Percentiles rank a stretch among this genome's conserved stretches.
These are phyloP conservation scores for Bathelium albidoporum DNA, from an alignment of 495 filamentous ascomycete genomes.

Conservation along the genomic window DNA sequence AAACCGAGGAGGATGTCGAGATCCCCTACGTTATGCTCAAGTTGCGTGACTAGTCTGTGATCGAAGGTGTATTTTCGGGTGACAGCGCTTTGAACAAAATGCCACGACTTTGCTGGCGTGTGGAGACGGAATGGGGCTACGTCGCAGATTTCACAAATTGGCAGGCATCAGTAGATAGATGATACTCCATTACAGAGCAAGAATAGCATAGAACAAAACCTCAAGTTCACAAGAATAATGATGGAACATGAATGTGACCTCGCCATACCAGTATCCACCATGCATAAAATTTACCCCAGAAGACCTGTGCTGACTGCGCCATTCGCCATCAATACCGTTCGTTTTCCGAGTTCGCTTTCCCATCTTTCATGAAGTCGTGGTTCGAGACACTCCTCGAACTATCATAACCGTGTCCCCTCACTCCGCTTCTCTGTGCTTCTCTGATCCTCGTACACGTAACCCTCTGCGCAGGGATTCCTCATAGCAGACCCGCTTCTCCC, in stretches of 20 bases:
- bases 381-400: not conserved
- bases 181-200: not conserved
- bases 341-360: not conserved
- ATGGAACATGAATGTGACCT: too few relatives aligned
- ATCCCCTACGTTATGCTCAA: conserved; percentile 94
- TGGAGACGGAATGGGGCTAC: not conserved
- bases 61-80: not conserved
- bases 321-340: not conserved
- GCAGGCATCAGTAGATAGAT: not conserved
- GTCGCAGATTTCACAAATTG: not conserved
- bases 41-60: conserved; percentile 32
- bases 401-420: not conserved
- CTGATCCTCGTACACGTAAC: not conserved
- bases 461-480: not conserved
- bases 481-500: not conserved
- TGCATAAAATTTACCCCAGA: not conserved
- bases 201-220: too few relatives aligned
- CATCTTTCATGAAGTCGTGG: not conserved
- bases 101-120: not conserved
- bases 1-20: conserved; percentile 88
- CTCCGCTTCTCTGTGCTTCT: not conserved
- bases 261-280: too few relatives aligned
- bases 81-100: not conserved
- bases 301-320: not conserved
- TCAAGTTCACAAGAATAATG: too few relatives aligned